phyloP scores from a whole-genome alignment of 2,329 filamentous ascomycete species.

The Phialophora macrospora region DNA sequence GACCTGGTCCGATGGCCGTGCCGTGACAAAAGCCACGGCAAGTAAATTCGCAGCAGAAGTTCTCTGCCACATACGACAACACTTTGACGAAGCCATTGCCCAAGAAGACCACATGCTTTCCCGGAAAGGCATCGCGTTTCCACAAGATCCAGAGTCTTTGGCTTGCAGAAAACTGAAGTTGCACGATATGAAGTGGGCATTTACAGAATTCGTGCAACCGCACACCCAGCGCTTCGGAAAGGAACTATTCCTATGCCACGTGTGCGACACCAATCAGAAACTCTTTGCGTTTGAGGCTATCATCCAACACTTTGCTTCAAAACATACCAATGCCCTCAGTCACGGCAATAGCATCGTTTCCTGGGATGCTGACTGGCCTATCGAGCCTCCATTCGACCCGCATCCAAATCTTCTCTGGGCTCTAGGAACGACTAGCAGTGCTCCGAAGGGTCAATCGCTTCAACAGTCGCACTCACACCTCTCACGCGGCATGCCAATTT shows the following conservation, averaged over 20 bases:
- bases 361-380: constrained; percentile 83
- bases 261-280: constrained; percentile 68
- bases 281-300: constrained; percentile 78
- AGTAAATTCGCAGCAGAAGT: constrained; percentile 74
- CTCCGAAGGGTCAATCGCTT: not conserved
- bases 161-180: constrained; percentile 65
- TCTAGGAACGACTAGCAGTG: constrained; percentile 15
- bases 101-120: constrained; percentile 60
- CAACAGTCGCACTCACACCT: constrained; percentile 1
- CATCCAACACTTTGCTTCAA: constrained; percentile 81
- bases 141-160: constrained; percentile 58
- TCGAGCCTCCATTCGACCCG: constrained; percentile 71
- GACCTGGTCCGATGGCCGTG: constrained; percentile 67
- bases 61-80: constrained; percentile 67
- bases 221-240: constrained; percentile 68
- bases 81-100: constrained; percentile 67
- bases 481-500: constrained; percentile 3
- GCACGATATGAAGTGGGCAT: constrained; percentile 87
- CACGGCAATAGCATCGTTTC: constrained; percentile 73
- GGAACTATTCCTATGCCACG: constrained; percentile 76
- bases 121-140: constrained; percentile 45
- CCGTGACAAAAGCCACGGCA: constrained; percentile 66
- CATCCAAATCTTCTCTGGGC: constrained; percentile 53
- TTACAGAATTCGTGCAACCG: constrained; percentile 75
- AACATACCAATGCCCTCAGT: constrained; percentile 74